These are phyloP conservation scores for Circinella umbellata DNA, from an alignment of 371 early-diverging fungal species.

Conservation along the genomic window DNA sequence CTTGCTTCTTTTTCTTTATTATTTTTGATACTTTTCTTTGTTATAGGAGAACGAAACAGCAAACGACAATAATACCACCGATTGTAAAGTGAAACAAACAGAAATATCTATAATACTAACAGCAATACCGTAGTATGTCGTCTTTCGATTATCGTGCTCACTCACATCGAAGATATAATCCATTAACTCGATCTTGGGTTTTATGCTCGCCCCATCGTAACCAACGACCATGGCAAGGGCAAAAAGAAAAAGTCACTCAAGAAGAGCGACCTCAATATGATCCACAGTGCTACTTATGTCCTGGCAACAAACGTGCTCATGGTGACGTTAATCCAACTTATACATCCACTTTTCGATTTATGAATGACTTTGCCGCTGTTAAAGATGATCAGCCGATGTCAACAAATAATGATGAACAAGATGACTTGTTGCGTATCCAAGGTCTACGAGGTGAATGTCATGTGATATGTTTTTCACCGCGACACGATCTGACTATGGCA, in stretches of 20 bases:
- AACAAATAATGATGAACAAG: constrained; percentile 41
- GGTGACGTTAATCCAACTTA: constrained; percentile 82
- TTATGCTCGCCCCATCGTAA: constrained; percentile 94
- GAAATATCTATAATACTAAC: no score
- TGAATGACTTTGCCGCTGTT: constrained; percentile 91
- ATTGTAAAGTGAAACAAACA: background rate
- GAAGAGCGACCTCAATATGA: constrained; percentile 71
- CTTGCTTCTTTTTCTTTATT: no score
- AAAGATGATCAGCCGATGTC: constrained; percentile 47
- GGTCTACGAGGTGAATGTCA: constrained; percentile 82
- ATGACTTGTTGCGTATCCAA: constrained; percentile 65
- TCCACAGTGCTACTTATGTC: constrained; percentile 85
- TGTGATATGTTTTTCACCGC: constrained; percentile 90
- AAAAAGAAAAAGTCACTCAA: constrained; percentile 54
- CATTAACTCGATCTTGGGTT: constrained; percentile 87
- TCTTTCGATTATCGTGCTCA: constrained; percentile 52
- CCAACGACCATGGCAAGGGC: constrained; percentile 93
- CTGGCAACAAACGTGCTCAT: constrained; percentile 81
- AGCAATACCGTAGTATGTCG: no score
- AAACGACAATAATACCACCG: background rate
- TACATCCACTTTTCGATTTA: constrained; percentile 77
- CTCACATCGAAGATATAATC: constrained; percentile 89
- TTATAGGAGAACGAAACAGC: no score
- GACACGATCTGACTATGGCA: constrained; percentile 88
- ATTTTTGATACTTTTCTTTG: no score